A percentile compares a stretch with the other conserved stretches of the same genome.
phyloP scores from a whole-genome alignment of 352 stramenopile genomes.

The Halophytophthora polymorphica region DNA sequence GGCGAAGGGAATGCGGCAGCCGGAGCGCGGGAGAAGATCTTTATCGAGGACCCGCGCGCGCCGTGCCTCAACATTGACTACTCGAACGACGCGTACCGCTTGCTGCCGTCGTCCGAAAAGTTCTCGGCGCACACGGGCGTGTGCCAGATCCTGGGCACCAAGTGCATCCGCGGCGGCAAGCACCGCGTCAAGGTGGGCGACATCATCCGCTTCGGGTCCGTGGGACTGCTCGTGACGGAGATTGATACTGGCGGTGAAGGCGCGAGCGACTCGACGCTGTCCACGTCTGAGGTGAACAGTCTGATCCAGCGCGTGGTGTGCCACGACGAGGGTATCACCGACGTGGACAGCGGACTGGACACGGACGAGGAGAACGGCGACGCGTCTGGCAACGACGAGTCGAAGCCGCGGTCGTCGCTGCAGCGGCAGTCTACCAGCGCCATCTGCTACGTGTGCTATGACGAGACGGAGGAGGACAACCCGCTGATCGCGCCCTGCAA shows the following conservation, averaged over 20 bases:
- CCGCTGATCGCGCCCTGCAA: slow-evolving; percentile 94
- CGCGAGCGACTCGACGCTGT: slow-evolving; percentile 69
- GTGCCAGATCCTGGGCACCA: slow-evolving; percentile 85
- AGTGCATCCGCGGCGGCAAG: slow-evolving; percentile 81
- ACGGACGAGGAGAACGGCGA: slow-evolving; percentile 85
- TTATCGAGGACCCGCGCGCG: slow-evolving; percentile 83
- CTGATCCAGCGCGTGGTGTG: slow-evolving; percentile 82
- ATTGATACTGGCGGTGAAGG: slow-evolving; percentile 74
- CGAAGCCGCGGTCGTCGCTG: slow-evolving; percentile 64
- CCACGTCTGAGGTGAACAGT: slow-evolving; percentile 69
- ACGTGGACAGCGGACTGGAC: slow-evolving; percentile 82
- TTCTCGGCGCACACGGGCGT: slow-evolving; percentile 85
- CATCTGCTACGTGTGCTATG: slow-evolving; percentile 88
- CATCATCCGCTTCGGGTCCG: slow-evolving; percentile 84
- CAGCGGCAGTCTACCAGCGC: slow-evolving; percentile 75
- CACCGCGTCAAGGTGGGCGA: slow-evolving; percentile 81
- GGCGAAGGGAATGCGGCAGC: slow-evolving; percentile 28
- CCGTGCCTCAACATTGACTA: slow-evolving; percentile 87
- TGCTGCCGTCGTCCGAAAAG: slow-evolving; percentile 81
- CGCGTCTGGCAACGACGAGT: slow-evolving; percentile 80
- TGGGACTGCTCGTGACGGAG: slow-evolving; percentile 79
- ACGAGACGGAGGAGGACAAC: slow-evolving; percentile 85
- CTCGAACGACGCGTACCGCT: slow-evolving; percentile 80
- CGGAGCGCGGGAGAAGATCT: slow-evolving; percentile 69
- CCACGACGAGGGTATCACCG: slow-evolving; percentile 71